Evolutionary conservation across 2,329 filamentous ascomycete genomes (phyloP), one percentile per base, ranked within the genome.

Genomic region (Fusarium sublunatum): DNA sequence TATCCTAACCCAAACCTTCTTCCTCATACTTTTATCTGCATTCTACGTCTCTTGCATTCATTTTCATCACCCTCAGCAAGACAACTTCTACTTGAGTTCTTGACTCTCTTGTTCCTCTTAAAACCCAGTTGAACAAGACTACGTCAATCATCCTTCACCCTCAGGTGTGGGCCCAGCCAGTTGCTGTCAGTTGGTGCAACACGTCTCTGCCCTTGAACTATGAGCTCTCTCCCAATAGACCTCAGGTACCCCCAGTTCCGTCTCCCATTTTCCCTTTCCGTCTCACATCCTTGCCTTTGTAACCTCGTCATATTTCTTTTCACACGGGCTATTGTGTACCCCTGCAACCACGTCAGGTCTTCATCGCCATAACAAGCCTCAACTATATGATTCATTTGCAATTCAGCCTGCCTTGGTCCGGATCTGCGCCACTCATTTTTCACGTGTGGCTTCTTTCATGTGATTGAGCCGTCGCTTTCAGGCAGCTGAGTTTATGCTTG

Each of bases 181-280:
- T 42, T 52, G 39, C 54, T 57, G 41, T 41, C 48, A 42, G 51
- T 47, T 54, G 53, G 53, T 66, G 52, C 59, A 54, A 58, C 62
- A 38, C 41, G 43, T 44, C 51, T 46, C 43, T 51, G 32, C 31
- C 44, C 45, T 39, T 38, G 35, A 44, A 42, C 55, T 39, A 64
- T 65, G 64, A 40, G 46, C 31, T 47, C 48, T 38, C 25, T 47
- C 11, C 40, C 26, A 29, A 47, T 58, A 48, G 35, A 48, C 28
- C 41, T 43, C 26, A 69, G 64, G 56, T 70, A 68, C 50, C 53
- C 19, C 39, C 41, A 44, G 39, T 49, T 49, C 47, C 39, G 48
- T 41, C 34, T 49, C 34, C 31, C 47, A 34, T 50, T 58, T 26
- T 43, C 44, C 25, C 29, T 32, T 48, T 53, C 24, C 28, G 52